phyloP scores from a whole-genome alignment of 768 basidiomycete genomes.

The Tylopilus rubrobrunneus region DNA sequence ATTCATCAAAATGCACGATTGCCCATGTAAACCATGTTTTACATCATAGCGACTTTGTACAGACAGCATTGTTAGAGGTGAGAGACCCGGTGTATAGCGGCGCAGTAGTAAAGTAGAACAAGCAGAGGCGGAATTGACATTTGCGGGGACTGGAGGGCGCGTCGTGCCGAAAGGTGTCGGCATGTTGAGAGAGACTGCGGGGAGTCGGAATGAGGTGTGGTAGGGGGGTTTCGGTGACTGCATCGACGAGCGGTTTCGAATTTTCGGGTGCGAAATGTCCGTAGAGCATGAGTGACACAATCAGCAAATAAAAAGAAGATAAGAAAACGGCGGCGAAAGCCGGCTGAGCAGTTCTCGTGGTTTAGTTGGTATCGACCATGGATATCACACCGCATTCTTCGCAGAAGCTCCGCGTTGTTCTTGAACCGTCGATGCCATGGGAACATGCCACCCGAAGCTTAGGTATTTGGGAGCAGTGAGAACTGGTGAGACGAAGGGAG shows the following conservation, averaged over 20 bases:
- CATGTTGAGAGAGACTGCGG: slow-evolving; percentile 13
- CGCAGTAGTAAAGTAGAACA: slow-evolving; percentile 15
- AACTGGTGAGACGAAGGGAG: slow-evolving; percentile 33
- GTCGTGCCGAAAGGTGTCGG: slow-evolving; percentile 21
- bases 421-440: slow-evolving; percentile 59
- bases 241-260: slow-evolving; percentile 20
- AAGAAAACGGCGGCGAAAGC: slow-evolving; percentile 19
- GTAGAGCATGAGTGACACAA: slow-evolving; percentile 24
- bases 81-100: slow-evolving; percentile 18
- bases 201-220: slow-evolving; percentile 9
- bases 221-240: slow-evolving; percentile 16
- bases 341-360: not conserved
- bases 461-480: slow-evolving; percentile 74
- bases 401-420: slow-evolving; percentile 84
- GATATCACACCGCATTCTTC: slow-evolving; percentile 87
- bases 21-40: slow-evolving; percentile 15
- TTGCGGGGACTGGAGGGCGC: slow-evolving; percentile 16
- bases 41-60: slow-evolving; percentile 31
- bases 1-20: slow-evolving; percentile 9
- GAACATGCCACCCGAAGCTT: slow-evolving; percentile 80
- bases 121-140: slow-evolving; percentile 16
- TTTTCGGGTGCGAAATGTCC: slow-evolving; percentile 24
- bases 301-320: slow-evolving; percentile 32
- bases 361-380: slow-evolving; percentile 74
- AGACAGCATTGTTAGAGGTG: slow-evolving; percentile 24